A percentile compares a stretch with the other conserved stretches of the same genome.
These are phyloP conservation scores for Ceratocystis variospora DNA, from an alignment of 2,329 filamentous ascomycete genomes.

Conservation along the genomic window DNA sequence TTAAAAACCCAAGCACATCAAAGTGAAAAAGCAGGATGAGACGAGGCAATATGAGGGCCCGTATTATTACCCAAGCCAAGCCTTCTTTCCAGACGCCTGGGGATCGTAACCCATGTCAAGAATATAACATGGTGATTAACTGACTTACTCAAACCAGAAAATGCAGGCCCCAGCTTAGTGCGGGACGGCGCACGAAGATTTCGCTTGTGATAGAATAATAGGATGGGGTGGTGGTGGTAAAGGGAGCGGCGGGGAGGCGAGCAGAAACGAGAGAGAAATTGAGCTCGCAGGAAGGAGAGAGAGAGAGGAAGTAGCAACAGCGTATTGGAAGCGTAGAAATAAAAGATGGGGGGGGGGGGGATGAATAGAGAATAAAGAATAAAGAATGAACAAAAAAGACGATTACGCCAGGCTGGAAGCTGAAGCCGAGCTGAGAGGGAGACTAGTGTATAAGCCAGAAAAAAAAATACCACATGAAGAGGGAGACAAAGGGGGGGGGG, in stretches of 20 bases:
- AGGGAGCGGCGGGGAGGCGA: background rate
- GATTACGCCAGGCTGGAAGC: background rate
- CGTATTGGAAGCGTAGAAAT: too few relatives aligned
- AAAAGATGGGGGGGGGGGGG: too few relatives aligned
- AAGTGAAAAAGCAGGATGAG: background rate
- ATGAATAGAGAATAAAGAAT: background rate
- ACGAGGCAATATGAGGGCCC: background rate
- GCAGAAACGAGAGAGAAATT: background rate
- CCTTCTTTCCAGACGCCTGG: background rate
- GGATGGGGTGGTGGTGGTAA: background rate
- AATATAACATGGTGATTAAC: background rate
- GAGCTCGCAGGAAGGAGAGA: background rate
- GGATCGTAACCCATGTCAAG: background rate
- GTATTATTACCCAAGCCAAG: background rate
- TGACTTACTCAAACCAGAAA: conserved; percentile 1
- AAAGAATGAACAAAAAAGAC: background rate
- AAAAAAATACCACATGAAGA: background rate
- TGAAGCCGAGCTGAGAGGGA: background rate
- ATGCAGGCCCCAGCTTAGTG: background rate
- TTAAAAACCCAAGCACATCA: background rate
- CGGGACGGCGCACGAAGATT: background rate
- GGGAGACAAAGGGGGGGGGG: background rate
- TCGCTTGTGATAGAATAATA: background rate
- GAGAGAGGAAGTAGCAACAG: background rate
- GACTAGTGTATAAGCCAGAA: background rate